Evolutionary conservation across 2,329 filamentous ascomycete species (phyloP).

Genomic region (Fusarium tjaetaba): DNA sequence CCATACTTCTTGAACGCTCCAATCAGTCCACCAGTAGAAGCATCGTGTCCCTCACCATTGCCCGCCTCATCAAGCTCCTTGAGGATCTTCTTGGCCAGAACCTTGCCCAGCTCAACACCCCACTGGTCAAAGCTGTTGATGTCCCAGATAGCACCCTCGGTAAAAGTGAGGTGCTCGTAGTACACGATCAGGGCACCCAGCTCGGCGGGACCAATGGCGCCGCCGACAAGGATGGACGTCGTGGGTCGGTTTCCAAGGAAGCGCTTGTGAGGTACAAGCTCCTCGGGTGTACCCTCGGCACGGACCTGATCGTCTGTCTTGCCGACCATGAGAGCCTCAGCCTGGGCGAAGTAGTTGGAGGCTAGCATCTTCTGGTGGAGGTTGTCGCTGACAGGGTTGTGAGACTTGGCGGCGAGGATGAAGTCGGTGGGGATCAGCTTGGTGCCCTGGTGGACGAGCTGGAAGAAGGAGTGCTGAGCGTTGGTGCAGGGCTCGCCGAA

Average conservation of each 20-base stretch:
- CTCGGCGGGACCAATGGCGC: conserved; percentile 92
- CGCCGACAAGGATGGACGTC: conserved; percentile 88
- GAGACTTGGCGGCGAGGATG: conserved; percentile 93
- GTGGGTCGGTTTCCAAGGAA: conserved; percentile 98
- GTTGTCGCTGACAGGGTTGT: conserved; percentile 93
- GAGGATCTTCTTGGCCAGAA: conserved; percentile 90
- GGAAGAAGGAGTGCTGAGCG: conserved; percentile 99
- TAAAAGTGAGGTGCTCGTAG: conserved; percentile 99
- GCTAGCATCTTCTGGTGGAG: conserved; percentile 97
- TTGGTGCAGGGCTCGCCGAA: conserved; percentile 99
- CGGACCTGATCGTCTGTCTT: conserved; percentile 85
- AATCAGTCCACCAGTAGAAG: conserved; percentile 88
- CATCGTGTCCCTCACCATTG: conserved; percentile 79
- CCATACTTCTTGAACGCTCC: conserved; percentile 87
- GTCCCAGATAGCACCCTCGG: conserved; percentile 97
- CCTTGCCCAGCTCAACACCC: conserved; percentile 98
- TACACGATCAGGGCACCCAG: conserved; percentile 96
- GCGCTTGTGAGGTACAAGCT: conserved; percentile 96
- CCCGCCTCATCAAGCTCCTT: conserved; percentile 84
- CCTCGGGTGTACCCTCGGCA: conserved; percentile 76
- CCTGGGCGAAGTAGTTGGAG: conserved; percentile 90
- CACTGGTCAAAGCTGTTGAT: conserved; percentile 99
- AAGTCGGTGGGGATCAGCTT: conserved; percentile 99
- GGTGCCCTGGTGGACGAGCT: conserved; percentile 98
- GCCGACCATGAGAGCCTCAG: conserved; percentile 90